phyloP scores from a whole-genome alignment of 2,329 filamentous ascomycete genomes.

The Penicillium sp. region DNA sequence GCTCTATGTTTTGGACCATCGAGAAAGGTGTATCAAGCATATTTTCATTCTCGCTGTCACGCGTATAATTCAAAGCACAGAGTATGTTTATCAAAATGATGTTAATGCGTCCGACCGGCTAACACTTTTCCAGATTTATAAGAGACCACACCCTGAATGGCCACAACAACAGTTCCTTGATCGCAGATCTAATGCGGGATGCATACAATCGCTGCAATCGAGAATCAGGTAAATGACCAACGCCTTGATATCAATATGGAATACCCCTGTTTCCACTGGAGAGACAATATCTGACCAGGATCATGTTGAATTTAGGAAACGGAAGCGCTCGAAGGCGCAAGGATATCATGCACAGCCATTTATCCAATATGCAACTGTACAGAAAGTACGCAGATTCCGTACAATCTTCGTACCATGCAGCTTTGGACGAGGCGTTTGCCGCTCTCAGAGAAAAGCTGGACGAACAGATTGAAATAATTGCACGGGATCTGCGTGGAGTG shows the following conservation, averaged over 20 bases:
- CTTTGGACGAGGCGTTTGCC: neutral
- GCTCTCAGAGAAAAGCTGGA: neutral
- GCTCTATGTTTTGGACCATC: neutral
- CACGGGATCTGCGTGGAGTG: neutral
- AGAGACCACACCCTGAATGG: neutral
- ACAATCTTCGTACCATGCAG: neutral
- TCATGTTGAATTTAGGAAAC: too few species aligned
- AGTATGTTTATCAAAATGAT: neutral
- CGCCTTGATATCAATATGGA: too few species aligned
- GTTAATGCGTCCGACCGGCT: neutral
- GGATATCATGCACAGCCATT: neutral
- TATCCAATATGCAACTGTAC: neutral
- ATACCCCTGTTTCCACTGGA: too few species aligned
- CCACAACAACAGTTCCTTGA: slow-evolving; percentile 1
- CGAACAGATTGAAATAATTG: neutral
- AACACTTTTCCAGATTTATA: neutral
- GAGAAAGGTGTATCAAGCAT: neutral
- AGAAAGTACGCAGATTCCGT: neutral
- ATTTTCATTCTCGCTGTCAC: neutral
- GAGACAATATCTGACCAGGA: too few species aligned
- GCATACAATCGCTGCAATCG: slow-evolving; percentile 3
- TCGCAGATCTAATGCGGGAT: slow-evolving; percentile 3
- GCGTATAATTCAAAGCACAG: neutral
- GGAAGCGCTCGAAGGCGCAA: neutral
- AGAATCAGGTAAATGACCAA: neutral